Evolutionary conservation across 495 filamentous ascomycete genomes (phyloP).

Genomic region (Astrocystis sublimbata): DNA sequence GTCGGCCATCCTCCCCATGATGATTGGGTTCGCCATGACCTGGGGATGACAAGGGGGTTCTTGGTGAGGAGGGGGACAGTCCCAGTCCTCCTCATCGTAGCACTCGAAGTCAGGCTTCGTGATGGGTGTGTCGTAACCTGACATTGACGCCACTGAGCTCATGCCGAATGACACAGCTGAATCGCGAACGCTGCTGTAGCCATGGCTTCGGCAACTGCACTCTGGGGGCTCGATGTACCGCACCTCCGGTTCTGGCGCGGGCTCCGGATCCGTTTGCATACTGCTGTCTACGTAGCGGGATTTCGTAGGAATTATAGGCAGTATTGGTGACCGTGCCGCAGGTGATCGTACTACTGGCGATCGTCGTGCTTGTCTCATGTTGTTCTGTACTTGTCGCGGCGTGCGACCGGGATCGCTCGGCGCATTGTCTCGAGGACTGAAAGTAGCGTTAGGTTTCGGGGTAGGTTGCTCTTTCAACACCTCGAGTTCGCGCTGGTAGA

Average conservation of each 20-base stretch:
- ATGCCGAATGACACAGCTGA: slow-evolving; percentile 21
- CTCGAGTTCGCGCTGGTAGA: slow-evolving; percentile 18
- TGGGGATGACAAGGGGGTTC: too few relatives aligned
- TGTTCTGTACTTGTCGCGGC: neutral
- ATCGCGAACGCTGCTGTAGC: slow-evolving; percentile 19
- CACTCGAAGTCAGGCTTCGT: slow-evolving; percentile 27
- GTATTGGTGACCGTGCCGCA: too few relatives aligned
- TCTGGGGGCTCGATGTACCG: neutral
- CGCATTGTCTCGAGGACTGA: neutral
- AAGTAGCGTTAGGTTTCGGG: slow-evolving; percentile 7
- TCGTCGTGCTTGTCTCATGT: neutral
- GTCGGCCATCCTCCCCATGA: slow-evolving; percentile 35
- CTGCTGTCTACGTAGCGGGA: slow-evolving; percentile 25
- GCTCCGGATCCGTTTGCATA: slow-evolving; percentile 25
- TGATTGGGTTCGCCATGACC: slow-evolving; percentile 21
- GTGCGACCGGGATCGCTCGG: neutral
- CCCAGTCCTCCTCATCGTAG: slow-evolving; percentile 5
- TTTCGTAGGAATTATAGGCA: too few relatives aligned
- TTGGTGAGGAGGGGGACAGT: neutral
- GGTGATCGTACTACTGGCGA: neutral
- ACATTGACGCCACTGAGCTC: slow-evolving; percentile 11
- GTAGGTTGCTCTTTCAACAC: slow-evolving; percentile 32
- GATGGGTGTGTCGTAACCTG: slow-evolving; percentile 25
- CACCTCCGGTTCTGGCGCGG: neutral
- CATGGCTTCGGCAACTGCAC: slow-evolving; percentile 2